phyloP scores from a whole-genome alignment of 2,329 filamentous ascomycete species.

The Xylaria hypoxylon region DNA sequence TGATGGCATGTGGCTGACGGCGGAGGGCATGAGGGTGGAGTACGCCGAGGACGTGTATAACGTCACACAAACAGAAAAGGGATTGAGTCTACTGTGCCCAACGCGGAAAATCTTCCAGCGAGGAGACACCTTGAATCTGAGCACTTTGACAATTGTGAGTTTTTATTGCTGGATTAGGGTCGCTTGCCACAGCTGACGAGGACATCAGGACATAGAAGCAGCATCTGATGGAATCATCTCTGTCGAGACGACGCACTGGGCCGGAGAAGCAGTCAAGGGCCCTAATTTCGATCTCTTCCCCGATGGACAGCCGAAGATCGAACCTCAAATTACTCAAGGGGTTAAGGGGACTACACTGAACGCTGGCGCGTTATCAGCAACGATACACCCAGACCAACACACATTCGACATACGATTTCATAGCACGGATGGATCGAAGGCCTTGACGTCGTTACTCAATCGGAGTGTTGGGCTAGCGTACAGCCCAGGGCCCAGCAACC shows the following conservation, averaged over 20 bases:
- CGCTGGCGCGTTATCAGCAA: conserved; percentile 65
- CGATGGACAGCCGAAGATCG: conserved; percentile 58
- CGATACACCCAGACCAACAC: conserved; percentile 60
- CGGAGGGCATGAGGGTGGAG: conserved; percentile 69
- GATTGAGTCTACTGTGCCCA: conserved; percentile 67
- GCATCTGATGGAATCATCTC: conserved; percentile 70
- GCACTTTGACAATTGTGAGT: conserved; percentile 64
- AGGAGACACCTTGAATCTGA: conserved; percentile 67
- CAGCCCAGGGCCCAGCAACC: conserved; percentile 63
- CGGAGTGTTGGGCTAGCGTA: conserved; percentile 70
- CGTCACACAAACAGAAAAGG: conserved; percentile 60
- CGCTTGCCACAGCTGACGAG: conserved; percentile 26
- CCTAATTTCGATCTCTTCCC: conserved; percentile 71
- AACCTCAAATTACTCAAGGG: conserved; percentile 55
- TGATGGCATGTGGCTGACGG: conserved; percentile 75
- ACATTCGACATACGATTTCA: conserved; percentile 69
- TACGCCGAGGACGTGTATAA: conserved; percentile 74
- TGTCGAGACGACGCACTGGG: conserved; percentile 68
- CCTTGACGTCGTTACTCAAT: conserved; percentile 65
- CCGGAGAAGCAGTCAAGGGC: conserved; percentile 62
- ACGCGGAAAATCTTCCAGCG: conserved; percentile 65
- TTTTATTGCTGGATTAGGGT: not conserved
- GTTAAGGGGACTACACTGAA: conserved; percentile 61
- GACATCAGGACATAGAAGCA: conserved; percentile 63
- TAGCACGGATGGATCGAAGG: conserved; percentile 60